phyloP scores from a whole-genome alignment of 345 rosid genomes.

The Eucalyptus erythrocorys region DNA sequence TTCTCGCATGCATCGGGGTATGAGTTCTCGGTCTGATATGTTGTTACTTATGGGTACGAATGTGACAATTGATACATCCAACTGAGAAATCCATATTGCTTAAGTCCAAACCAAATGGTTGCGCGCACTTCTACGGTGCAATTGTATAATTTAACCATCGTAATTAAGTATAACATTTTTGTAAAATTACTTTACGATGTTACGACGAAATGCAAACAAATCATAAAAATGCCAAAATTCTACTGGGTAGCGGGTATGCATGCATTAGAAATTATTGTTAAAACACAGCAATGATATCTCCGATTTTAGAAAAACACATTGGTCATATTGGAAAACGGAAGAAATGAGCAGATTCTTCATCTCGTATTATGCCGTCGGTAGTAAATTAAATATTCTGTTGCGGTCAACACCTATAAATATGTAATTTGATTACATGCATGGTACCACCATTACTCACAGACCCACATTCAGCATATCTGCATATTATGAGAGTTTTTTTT shows the following conservation, averaged over 20 bases:
- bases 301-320: background rate
- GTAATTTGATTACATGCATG: background rate
- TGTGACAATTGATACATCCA: background rate
- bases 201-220: no score
- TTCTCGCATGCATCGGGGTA: rapidly evolving
- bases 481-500: background rate
- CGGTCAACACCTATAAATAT: background rate
- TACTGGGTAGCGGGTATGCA: background rate
- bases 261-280: background rate
- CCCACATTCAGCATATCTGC: background rate
- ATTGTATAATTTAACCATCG: background rate
- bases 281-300: background rate
- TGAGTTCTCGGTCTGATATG: no score
- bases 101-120: background rate
- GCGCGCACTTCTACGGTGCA: background rate
- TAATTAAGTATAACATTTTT: rapidly evolving
- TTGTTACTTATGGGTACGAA: rapidly evolving
- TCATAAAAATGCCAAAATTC: background rate
- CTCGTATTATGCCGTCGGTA: background rate
- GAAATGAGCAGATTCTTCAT: background rate
- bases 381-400: background rate
- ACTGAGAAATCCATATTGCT: background rate
- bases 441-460: background rate
- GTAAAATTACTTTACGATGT: rapidly evolving
- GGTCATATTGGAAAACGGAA: background rate